These are phyloP conservation scores for Wolfiporia cocos DNA, from an alignment of 1,284 basidiomycete genomes.

Conservation along the genomic window DNA sequence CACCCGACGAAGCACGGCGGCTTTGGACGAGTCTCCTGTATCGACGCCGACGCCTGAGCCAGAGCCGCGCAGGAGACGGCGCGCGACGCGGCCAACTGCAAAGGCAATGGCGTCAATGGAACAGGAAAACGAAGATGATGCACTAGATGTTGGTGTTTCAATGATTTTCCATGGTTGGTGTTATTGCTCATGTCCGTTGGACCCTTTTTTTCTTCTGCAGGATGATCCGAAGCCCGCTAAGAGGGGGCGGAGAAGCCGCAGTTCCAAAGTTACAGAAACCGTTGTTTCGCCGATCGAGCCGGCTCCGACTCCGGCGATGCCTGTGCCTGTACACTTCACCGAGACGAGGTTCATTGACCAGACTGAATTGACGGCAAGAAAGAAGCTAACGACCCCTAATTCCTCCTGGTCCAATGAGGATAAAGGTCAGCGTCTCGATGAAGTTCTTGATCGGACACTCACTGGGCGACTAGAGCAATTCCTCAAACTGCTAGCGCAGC, in stretches of 20 bases:
- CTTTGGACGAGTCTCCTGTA: conserved; percentile 40
- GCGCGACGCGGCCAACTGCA: conserved; percentile 22
- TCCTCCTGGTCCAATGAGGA: conserved; percentile 53
- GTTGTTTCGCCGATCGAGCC: conserved; percentile 9
- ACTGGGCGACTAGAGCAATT: conserved; percentile 44
- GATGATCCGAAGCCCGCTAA: conserved; percentile 25
- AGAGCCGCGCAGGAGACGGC: conserved; percentile 37
- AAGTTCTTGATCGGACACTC: conserved; percentile 4
- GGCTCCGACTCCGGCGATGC: no score
- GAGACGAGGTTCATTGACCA: conserved; percentile 26
- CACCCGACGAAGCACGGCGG: conserved; percentile 33
- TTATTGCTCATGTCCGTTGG: no score
- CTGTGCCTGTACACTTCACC: conserved; percentile 14
- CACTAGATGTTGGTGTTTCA: no score
- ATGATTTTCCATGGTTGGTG: no score
- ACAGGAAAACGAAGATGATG: conserved; percentile 30
- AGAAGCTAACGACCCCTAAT: conserved; percentile 27
- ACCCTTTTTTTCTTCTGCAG: no score
- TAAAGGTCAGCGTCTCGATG: conserved; percentile 36
- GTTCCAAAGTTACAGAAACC: conserved; percentile 17
- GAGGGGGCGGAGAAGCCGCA: conserved; percentile 26
- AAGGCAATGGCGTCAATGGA: conserved; percentile 22
- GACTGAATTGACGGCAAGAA: conserved; percentile 27
- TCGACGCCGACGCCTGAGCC: conserved; percentile 59
- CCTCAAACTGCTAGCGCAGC: conserved; percentile 53